These are phyloP conservation scores for Ogataea salicorniae DNA, from an alignment of 805 yeast species.

Conservation along the genomic window DNA sequence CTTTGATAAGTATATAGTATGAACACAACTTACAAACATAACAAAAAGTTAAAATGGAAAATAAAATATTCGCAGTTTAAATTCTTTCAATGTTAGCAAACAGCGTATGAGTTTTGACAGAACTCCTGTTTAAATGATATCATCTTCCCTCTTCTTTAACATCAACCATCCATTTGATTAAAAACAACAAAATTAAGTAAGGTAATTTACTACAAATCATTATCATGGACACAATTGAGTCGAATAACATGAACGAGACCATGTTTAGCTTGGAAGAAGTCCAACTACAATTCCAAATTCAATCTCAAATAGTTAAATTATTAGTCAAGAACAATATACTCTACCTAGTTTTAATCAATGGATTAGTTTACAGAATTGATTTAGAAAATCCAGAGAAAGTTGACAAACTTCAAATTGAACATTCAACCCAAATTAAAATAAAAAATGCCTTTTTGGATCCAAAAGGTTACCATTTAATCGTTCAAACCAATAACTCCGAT, in stretches of 20 bases:
- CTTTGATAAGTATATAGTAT: not conserved
- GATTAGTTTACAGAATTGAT: conserved; percentile 58
- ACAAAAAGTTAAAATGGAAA: not conserved
- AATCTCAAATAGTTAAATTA: conserved; percentile 39
- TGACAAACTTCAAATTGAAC: conserved; percentile 32
- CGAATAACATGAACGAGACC: conserved; percentile 1
- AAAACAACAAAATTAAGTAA: too few species aligned
- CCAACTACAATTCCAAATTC: conserved; percentile 29
- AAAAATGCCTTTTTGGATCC: conserved; percentile 42
- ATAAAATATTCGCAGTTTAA: not conserved
- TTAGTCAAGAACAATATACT: conserved; percentile 53
- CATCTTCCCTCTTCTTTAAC: too few species aligned
- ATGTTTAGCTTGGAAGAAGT: conserved; percentile 28
- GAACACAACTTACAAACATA: not conserved
- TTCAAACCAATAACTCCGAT: conserved; percentile 42
- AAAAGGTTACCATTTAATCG: conserved; percentile 46
- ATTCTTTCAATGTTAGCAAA: not conserved
- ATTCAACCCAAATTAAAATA: conserved; percentile 23
- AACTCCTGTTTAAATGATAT: too few species aligned
- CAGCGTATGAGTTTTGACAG: too few species aligned
- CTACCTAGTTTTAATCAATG: conserved; percentile 47
- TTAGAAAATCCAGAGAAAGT: conserved; percentile 61
- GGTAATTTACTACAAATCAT: not conserved
- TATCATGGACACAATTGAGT: conserved; percentile 17
- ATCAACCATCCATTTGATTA: too few species aligned